Conservation (phyloP, 2,329 filamentous ascomycete species). For the Metarhizium anisopliae region DNA sequence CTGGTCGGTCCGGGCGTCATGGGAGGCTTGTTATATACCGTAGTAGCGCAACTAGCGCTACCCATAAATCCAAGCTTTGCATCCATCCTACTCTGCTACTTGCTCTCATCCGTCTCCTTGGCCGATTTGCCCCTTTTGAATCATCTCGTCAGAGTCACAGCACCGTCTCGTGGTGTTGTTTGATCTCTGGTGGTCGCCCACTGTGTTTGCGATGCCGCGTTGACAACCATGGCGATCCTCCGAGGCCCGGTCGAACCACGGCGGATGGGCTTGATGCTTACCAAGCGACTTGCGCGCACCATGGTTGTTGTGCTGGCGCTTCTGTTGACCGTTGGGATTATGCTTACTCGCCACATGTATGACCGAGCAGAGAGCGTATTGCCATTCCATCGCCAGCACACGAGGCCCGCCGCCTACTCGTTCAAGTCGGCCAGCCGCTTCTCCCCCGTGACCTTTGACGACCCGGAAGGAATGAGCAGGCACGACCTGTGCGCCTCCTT, state of each 20-base stretch:
- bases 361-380: neutral
- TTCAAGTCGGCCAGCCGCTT: constrained; percentile 21
- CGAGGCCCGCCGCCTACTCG: constrained; percentile 18
- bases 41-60: no score
- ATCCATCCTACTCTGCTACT: no score
- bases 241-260: constrained; percentile 2
- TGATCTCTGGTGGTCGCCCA: neutral
- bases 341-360: neutral
- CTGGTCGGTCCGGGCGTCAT: no score
- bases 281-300: constrained; percentile 23
- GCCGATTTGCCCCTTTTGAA: neutral
- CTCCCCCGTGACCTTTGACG: constrained; percentile 19
- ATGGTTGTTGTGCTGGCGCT: constrained; percentile 14
- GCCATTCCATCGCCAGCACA: constrained; percentile 14
- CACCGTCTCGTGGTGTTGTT: neutral
- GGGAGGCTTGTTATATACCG: no score
- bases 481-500: constrained; percentile 22
- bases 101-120: no score
- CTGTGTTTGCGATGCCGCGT: constrained; percentile 1
- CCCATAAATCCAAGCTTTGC: no score
- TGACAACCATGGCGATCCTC: constrained; percentile 4
- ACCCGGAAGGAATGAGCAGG: constrained; percentile 12
- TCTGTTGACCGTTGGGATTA: constrained; percentile 10
- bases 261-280: constrained; percentile 14
- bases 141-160: neutral